Conservation (phyloP, 805 yeast genomes). For the Lipomyces kockii region DNA sequence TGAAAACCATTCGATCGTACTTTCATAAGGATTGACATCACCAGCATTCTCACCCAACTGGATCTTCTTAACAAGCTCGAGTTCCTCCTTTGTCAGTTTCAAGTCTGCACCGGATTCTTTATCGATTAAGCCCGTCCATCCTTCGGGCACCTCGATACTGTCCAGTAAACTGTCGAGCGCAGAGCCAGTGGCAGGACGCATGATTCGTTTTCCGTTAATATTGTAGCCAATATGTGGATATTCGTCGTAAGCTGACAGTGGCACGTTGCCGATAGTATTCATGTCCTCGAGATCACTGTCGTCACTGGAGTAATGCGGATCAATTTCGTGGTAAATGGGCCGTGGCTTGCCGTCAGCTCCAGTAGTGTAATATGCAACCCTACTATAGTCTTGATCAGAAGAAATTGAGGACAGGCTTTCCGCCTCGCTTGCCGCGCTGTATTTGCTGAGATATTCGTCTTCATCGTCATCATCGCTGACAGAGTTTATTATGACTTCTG, state of each 20-base stretch:
- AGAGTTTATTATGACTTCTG: constrained; percentile 46
- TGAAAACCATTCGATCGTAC: constrained; percentile 94
- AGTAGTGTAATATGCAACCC: constrained; percentile 19
- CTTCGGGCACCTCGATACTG: constrained; percentile 91
- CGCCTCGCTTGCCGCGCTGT: constrained; percentile 21
- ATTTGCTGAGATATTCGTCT: constrained; percentile 23
- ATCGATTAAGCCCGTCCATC: constrained; percentile 97
- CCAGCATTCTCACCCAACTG: constrained; percentile 85
- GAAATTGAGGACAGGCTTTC: constrained; percentile 31
- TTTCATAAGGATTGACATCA: constrained; percentile 89
- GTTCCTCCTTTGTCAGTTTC: constrained; percentile 83
- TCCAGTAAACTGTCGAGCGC: constrained; percentile 91
- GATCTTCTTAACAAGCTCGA: constrained; percentile 83
- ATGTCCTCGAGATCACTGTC: constrained; percentile 81
- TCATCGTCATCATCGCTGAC: constrained; percentile 45
- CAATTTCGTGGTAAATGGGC: constrained; percentile 81
- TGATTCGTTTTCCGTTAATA: constrained; percentile 95
- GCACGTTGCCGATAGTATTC: constrained; percentile 93
- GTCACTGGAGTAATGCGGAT: constrained; percentile 88
- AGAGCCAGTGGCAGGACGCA: constrained; percentile 98
- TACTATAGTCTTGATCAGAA: constrained; percentile 21
- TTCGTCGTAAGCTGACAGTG: constrained; percentile 91
- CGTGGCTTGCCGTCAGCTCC: constrained; percentile 79
- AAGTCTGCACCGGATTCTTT: constrained; percentile 83
- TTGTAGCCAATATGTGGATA: constrained; percentile 97